phyloP scores from a whole-genome alignment of 305 asterid genomes.

The Fraxinus xanthoxyloides region DNA sequence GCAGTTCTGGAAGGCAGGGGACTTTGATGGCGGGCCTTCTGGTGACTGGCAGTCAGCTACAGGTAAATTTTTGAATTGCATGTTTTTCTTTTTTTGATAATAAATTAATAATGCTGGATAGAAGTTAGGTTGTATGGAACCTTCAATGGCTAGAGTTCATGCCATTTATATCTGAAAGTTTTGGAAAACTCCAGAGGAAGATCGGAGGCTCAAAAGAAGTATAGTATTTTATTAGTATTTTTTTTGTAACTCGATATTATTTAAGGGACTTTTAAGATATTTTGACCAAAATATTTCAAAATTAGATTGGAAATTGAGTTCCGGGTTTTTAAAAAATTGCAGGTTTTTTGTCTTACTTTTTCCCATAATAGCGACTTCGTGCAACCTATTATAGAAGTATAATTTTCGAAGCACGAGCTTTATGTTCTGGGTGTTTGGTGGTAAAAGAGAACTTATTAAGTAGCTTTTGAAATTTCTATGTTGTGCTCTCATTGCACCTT shows the following conservation, averaged over 20 bases:
- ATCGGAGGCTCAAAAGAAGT: not conserved
- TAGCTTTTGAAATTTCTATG: not conserved
- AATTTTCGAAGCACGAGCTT: not conserved
- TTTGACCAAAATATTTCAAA: not conserved
- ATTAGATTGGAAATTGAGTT: not conserved
- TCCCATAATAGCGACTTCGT: not conserved
- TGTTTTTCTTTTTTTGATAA: not conserved
- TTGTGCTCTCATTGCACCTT: not conserved
- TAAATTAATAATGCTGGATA: not conserved
- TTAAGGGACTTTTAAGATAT: not conserved
- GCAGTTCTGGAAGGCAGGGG: slow-evolving; percentile 96
- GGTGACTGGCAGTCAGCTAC: slow-evolving; percentile 40
- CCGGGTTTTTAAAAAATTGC: not conserved
- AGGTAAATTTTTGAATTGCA: slow-evolving; percentile 33
- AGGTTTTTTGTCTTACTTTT: not conserved
- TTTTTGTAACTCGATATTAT: not conserved
- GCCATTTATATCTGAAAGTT: not conserved
- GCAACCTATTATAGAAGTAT: not conserved
- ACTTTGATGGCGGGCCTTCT: slow-evolving; percentile 49
- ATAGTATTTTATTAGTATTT: not conserved
- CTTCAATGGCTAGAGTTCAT: not conserved
- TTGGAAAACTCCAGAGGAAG: not conserved
- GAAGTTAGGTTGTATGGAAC: not conserved
- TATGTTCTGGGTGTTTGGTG: not conserved
- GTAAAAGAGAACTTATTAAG: not conserved